These are phyloP conservation scores for Diaporthe capsici DNA, from an alignment of 2,329 filamentous ascomycete genomes.

Conservation along the genomic window DNA sequence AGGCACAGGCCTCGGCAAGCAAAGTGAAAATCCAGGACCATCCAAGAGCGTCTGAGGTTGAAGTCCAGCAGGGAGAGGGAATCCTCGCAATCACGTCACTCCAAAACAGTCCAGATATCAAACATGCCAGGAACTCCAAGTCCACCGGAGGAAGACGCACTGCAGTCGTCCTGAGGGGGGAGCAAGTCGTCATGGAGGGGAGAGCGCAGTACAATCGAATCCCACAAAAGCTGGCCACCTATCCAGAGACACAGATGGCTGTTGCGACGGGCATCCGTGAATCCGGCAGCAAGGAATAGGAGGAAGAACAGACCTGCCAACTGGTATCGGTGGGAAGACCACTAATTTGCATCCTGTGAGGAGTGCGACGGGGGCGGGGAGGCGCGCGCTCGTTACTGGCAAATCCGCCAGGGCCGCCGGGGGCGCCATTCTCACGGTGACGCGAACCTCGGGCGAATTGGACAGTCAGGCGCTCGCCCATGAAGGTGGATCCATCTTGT, in stretches of 20 bases:
- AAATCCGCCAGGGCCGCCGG: conserved; percentile 52
- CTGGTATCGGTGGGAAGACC: conserved; percentile 98
- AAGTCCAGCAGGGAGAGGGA: conserved; percentile 31
- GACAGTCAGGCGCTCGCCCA: conserved; percentile 96
- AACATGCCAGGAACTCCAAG: conserved; percentile 32
- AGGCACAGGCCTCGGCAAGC: conserved; percentile 37
- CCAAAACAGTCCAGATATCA: conserved; percentile 39
- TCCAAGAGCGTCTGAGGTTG: conserved; percentile 39
- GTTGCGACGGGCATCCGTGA: conserved; percentile 52
- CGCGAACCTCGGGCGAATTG: conserved; percentile 94
- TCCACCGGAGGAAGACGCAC: conserved; percentile 42
- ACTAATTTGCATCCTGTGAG: conserved; percentile 97
- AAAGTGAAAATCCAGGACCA: conserved; percentile 38
- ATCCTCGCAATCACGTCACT: conserved; percentile 32
- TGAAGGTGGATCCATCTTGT: conserved; percentile 96
- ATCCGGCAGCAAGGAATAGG: conserved; percentile 69
- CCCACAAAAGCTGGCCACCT: conserved; percentile 40
- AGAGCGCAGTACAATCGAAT: conserved; percentile 36
- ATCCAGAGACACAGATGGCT: conserved; percentile 42
- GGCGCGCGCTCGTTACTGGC: conserved; percentile 69
- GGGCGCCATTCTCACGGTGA: conserved; percentile 58
- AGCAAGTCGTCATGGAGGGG: conserved; percentile 35
- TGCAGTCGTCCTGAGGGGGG: conserved; percentile 41
- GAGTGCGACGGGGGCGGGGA: conserved; percentile 89
- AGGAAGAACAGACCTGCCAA: conserved; percentile 96